Evolutionary conservation across 2,329 filamentous ascomycete genomes (phyloP).

Genomic region (Exophiala sp.): DNA sequence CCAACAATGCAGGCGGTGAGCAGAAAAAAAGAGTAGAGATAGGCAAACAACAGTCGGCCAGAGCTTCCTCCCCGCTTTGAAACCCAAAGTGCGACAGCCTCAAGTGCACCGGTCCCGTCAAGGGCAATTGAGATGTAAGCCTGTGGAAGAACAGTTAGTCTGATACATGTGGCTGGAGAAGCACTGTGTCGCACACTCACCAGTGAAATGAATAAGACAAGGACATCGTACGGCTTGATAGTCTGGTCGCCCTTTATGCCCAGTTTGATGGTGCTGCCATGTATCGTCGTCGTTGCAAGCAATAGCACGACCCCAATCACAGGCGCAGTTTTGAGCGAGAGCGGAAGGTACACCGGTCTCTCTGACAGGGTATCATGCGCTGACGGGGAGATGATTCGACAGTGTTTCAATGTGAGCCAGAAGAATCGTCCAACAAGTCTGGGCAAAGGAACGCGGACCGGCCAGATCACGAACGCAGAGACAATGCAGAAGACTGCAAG

Average conservation of each 20-base stretch:
- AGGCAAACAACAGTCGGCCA: constrained; percentile 26
- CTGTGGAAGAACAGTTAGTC: background rate
- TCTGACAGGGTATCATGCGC: constrained; percentile 11
- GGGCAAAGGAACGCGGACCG: constrained; percentile 21
- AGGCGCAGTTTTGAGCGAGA: constrained; percentile 27
- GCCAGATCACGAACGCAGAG: constrained; percentile 27
- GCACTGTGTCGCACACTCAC: background rate
- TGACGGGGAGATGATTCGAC: constrained; percentile 16
- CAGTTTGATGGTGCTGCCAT: constrained; percentile 27
- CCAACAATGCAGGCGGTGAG: constrained; percentile 27
- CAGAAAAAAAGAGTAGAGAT: constrained; percentile 28
- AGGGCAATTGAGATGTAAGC: constrained; percentile 29
- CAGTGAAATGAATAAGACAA: constrained; percentile 29
- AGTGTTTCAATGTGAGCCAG: constrained; percentile 2
- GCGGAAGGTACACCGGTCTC: constrained; percentile 16
- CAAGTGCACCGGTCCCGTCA: constrained; percentile 27
- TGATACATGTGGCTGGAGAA: background rate
- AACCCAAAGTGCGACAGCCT: constrained; percentile 27
- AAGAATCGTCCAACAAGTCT: constrained; percentile 12
- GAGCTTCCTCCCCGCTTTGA: constrained; percentile 28
- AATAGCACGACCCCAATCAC: constrained; percentile 27
- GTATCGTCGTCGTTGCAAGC: constrained; percentile 27
- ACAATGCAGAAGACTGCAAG: constrained; percentile 28
- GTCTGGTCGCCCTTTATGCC: constrained; percentile 27
- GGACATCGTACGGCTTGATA: constrained; percentile 29